Percentiles rank a stretch among this genome's conserved stretches.
These are phyloP conservation scores for Claviceps cyperi DNA, from an alignment of 2,329 filamentous ascomycete species.

Conservation along the genomic window DNA sequence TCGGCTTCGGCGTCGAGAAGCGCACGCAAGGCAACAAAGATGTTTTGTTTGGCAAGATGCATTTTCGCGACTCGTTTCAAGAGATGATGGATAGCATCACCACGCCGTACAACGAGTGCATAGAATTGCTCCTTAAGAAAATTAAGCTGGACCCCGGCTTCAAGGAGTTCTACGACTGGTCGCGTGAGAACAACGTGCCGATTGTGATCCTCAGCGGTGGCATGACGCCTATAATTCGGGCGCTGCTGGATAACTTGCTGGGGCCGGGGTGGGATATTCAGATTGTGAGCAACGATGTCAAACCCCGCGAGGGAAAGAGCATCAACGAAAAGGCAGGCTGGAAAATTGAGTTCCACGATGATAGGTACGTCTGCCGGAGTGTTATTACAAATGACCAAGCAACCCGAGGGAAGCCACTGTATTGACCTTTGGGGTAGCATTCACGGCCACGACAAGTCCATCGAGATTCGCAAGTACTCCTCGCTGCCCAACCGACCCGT, in stretches of 20 bases:
- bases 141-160: constrained; percentile 85
- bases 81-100: constrained; percentile 85
- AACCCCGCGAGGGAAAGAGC: constrained; percentile 45
- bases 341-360: constrained; percentile 80
- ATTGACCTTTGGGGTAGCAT: constrained; percentile 31
- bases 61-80: constrained; percentile 76
- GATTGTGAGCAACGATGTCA: constrained; percentile 80
- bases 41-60: constrained; percentile 54
- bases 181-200: constrained; percentile 67
- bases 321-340: constrained; percentile 74
- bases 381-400: too few relatives aligned
- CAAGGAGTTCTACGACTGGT: constrained; percentile 76
- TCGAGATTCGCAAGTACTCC: constrained; percentile 79
- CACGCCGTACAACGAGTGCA: constrained; percentile 68
- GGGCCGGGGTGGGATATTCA: constrained; percentile 70
- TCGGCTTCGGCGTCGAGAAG: constrained; percentile 64
- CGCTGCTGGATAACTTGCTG: constrained; percentile 64
- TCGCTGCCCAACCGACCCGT: constrained; percentile 61
- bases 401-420: not conserved
- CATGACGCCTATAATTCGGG: constrained; percentile 84
- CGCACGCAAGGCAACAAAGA: constrained; percentile 62
- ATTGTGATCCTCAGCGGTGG: constrained; percentile 85
- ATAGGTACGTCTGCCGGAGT: constrained; percentile 35
- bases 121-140: constrained; percentile 62
- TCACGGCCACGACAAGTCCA: constrained; percentile 94